phyloP scores from a whole-genome alignment of 768 basidiomycete species.

The Lepiota venenata region DNA sequence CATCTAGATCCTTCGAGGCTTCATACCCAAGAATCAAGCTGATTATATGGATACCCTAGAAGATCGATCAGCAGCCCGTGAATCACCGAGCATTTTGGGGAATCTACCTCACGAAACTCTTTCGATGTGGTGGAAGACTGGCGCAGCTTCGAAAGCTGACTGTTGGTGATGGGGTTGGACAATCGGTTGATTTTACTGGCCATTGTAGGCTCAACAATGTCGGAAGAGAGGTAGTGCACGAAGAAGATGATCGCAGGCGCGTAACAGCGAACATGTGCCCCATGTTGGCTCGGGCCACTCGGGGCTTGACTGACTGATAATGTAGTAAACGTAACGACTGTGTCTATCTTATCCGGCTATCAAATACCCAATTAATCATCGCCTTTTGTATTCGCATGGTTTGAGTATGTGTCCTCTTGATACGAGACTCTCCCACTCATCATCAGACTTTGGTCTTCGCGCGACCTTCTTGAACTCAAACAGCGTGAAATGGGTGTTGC shows the following conservation, averaged over 20 bases:
- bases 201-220: constrained; percentile 18
- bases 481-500: constrained; percentile 81
- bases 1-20: constrained; percentile 66
- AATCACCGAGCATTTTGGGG: background rate
- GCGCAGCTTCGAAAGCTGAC: constrained; percentile 69
- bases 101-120: constrained; percentile 72
- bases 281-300: background rate
- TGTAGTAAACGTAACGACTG: background rate
- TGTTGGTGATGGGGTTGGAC: constrained; percentile 70
- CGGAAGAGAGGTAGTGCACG: constrained; percentile 1
- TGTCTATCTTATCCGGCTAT: constrained; percentile 6
- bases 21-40: constrained; percentile 82
- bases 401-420: constrained; percentile 60
- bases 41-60: constrained; percentile 70
- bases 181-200: constrained; percentile 44
- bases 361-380: constrained; percentile 38
- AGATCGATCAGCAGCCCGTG: constrained; percentile 1
- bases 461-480: constrained; percentile 74
- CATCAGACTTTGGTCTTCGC: constrained; percentile 41
- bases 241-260: background rate
- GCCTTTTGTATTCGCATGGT: constrained; percentile 90
- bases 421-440: constrained; percentile 58
- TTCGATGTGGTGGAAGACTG: constrained; percentile 57
- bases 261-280: background rate
- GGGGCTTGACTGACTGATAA: background rate